A percentile compares a stretch with the other conserved stretches of the same genome.
Evolutionary conservation across 1,139 yeast species (phyloP).

Genomic region (Pichia cactophila): DNA sequence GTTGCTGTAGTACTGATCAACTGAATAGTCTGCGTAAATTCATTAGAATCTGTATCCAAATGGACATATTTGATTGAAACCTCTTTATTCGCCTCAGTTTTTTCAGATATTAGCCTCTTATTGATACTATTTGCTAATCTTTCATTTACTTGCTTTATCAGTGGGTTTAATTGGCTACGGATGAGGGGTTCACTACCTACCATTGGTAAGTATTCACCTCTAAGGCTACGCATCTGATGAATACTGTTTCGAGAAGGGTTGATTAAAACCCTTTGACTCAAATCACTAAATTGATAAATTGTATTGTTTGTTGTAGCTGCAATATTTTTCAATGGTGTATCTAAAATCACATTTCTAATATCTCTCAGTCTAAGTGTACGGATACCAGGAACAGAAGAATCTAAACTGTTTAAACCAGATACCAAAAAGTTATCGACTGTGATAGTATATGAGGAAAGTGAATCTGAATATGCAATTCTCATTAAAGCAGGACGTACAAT

Average conservation of each 20-base stretch:
- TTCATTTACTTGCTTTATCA: conserved; percentile 49
- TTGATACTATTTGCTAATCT: conserved; percentile 40
- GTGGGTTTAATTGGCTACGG: conserved; percentile 54
- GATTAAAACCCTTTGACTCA: conserved; percentile 32
- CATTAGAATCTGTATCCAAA: conserved; percentile 30
- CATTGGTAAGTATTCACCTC: conserved; percentile 30
- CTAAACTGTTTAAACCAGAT: conserved; percentile 32
- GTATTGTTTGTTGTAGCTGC: conserved; percentile 25
- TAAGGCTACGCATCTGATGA: conserved; percentile 30
- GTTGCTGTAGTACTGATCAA: conserved; percentile 31
- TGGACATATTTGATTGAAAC: conserved; percentile 25
- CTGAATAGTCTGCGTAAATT: conserved; percentile 30
- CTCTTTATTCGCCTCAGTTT: conserved; percentile 29
- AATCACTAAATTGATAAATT: conserved; percentile 29
- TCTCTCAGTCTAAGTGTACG: conserved; percentile 36
- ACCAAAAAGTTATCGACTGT: conserved; percentile 29
- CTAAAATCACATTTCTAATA: conserved; percentile 35
- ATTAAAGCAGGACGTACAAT: conserved; percentile 23
- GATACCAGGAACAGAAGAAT: conserved; percentile 32
- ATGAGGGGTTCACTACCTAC: conserved; percentile 55
- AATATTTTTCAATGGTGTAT: conserved; percentile 16
- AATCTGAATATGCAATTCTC: conserved; percentile 20
- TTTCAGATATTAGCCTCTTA: conserved; percentile 19
- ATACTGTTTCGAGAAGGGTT: conserved; percentile 40
- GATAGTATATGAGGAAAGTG: conserved; percentile 17